Evolutionary conservation across 257 asterid species (phyloP).

Genomic region (Echites panduratus): DNA sequence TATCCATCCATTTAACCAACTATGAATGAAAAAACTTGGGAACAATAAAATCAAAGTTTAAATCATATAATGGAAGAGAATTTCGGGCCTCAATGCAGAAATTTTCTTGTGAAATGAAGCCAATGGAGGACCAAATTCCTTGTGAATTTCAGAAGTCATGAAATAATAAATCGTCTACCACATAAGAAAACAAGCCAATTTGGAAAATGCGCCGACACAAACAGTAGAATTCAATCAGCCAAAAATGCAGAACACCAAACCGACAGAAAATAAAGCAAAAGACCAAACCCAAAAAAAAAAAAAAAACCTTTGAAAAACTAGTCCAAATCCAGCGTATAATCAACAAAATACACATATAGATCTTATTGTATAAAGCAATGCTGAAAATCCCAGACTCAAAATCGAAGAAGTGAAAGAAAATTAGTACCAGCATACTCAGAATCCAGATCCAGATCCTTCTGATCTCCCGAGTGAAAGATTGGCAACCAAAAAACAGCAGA

Average conservation of each 20-base stretch:
- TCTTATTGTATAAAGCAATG: slow-evolving; percentile 12
- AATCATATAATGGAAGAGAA: not conserved
- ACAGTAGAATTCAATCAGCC: not conserved
- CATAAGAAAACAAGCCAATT: not conserved
- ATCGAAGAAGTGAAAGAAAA: not conserved
- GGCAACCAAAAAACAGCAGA: slow-evolving; percentile 81
- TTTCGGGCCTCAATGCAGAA: not conserved
- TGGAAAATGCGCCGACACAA: not conserved
- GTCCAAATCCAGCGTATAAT: not conserved
- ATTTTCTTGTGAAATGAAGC: not conserved
- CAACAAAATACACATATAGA: slow-evolving; percentile 6
- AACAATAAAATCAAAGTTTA: not conserved
- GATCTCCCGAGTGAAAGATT: slow-evolving; percentile 45
- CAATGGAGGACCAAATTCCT: not conserved
- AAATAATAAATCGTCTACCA: not conserved
- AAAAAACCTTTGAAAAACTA: not conserved
- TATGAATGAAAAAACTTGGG: not conserved
- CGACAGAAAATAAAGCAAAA: not conserved
- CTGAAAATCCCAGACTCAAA: slow-evolving; percentile 1
- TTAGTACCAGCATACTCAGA: slow-evolving; percentile 34
- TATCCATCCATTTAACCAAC: not conserved
- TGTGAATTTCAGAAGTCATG: not conserved
- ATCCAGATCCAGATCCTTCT: slow-evolving; percentile 70
- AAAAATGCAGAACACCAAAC: not conserved
- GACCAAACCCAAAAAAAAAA: not conserved